Percentiles rank a stretch among this genome's conserved stretches.
phyloP scores from a whole-genome alignment of 805 yeast species.

The Candida germanica region DNA sequence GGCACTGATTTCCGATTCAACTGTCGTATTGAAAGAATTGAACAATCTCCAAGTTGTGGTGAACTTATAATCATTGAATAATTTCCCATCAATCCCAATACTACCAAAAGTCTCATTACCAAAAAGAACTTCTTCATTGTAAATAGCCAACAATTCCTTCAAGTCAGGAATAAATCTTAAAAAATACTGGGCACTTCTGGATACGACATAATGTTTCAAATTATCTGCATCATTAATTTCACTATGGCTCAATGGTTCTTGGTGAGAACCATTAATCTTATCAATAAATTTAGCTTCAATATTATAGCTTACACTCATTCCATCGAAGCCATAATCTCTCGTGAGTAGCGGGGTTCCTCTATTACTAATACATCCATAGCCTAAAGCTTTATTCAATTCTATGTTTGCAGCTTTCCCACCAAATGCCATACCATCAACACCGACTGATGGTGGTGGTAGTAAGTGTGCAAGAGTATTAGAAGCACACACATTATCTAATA shows the following conservation, averaged over 20 bases:
- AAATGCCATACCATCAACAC: constrained; percentile 38
- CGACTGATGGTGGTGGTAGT: constrained; percentile 43
- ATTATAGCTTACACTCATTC: constrained; percentile 47
- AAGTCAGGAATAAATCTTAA: constrained; percentile 40
- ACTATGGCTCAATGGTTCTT: constrained; percentile 26
- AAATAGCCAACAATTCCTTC: constrained; percentile 23
- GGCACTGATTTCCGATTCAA: constrained; percentile 37
- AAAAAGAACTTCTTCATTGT: constrained; percentile 22
- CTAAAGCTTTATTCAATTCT: constrained; percentile 40
- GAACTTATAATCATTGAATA: constrained; percentile 23
- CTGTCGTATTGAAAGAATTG: constrained; percentile 22
- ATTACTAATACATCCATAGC: constrained; percentile 52
- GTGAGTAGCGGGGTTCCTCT: constrained; percentile 54
- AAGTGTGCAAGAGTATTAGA: constrained; percentile 39
- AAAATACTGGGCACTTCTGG: constrained; percentile 34
- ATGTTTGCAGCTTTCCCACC: constrained; percentile 31
- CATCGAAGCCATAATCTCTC: constrained; percentile 43
- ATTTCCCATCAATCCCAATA: constrained; percentile 35
- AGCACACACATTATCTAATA: constrained; percentile 51
- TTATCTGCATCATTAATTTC: constrained; percentile 37
- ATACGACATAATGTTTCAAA: constrained; percentile 33
- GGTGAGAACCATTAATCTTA: constrained; percentile 28
- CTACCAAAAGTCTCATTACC: constrained; percentile 27
- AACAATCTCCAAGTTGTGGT: constrained; percentile 33
- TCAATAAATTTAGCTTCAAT: constrained; percentile 58